Evolutionary conservation across 768 basidiomycete species (phyloP), one percentile per base, ranked within the genome.

Genomic region (Naematelia aurantialba): DNA sequence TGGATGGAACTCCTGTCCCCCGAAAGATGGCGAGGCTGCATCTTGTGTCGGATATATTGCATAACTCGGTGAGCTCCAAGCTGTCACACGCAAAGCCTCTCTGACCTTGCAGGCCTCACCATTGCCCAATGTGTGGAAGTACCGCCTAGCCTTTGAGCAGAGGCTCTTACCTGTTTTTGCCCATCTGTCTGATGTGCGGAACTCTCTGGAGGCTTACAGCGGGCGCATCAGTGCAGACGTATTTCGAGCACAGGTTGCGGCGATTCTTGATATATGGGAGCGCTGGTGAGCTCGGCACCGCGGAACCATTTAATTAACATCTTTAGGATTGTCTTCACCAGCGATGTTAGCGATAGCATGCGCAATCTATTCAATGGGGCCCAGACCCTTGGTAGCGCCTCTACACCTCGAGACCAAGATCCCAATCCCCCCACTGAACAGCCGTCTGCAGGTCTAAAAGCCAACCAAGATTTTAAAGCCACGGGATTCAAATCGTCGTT

Each of bases 51-150:
- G 96, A 99, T 74, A 97, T 99, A 63, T 82, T 99, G 45, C 93
- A 97, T 78, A 99, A 99, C 76, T 96, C 93, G 3, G 76, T 76
- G 39, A 56, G 70, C 50, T 34, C 44, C 22, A 17, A 48, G 5
- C 55, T 48, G 4, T 34, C 26, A 14, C 3, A 17, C 34, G 22
- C 11, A 10, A 17, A 13, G 13, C 19, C 25, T 22, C 5, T 30
- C 27, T 52, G 30, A 52, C 1, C 29, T 11, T 45, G 17, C 46
- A 68, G 21, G 90, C 91, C 30, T 91, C 90, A 2, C 81, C 92
- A 1, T 83, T 97, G 13, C 91, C 92, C 0, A 93, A 91, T 76
- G 94, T 93, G 5, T 99, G 96, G 96, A 91, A 90, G 75, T 98
- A 89, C 78, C 87, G 96, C 27, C 86, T 91, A 61, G 89, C 94